Conservation (phyloP, 2,329 filamentous ascomycete species). For the Alternaria consortialis region DNA sequence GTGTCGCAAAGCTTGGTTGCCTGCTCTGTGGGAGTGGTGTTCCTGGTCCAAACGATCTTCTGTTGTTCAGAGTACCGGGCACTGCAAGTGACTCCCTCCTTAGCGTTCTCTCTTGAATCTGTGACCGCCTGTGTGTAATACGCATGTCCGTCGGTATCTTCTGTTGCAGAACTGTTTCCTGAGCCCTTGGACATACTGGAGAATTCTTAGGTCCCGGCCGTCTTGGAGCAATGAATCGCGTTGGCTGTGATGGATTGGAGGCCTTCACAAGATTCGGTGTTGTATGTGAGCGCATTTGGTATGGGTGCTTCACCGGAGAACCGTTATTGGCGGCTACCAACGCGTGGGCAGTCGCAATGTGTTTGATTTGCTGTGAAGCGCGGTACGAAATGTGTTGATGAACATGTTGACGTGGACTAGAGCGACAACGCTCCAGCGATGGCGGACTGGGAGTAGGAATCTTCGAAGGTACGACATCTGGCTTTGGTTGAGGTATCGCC, state of each 20-base stretch:
- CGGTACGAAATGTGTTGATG: slow-evolving; percentile 22
- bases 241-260: slow-evolving; percentile 17
- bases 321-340: slow-evolving; percentile 14
- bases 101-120: slow-evolving; percentile 28
- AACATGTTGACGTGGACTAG: slow-evolving; percentile 42
- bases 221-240: slow-evolving; percentile 29
- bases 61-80: slow-evolving; percentile 19
- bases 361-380: slow-evolving; percentile 29
- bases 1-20: slow-evolving; percentile 25
- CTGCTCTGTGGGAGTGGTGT: slow-evolving; percentile 24
- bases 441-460: slow-evolving; percentile 44
- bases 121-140: slow-evolving; percentile 25
- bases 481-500: slow-evolving; percentile 14
- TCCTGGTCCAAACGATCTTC: slow-evolving; percentile 27
- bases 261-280: slow-evolving; percentile 40
- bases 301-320: slow-evolving; percentile 25
- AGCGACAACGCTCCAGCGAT: slow-evolving; percentile 22
- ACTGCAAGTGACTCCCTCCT: slow-evolving; percentile 32
- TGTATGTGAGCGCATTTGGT: slow-evolving; percentile 39
- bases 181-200: slow-evolving; percentile 15
- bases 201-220: slow-evolving; percentile 24
- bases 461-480: slow-evolving; percentile 27
- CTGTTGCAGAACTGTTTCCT: slow-evolving; percentile 28
- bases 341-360: slow-evolving; percentile 25
- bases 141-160: slow-evolving; percentile 32